A percentile compares a stretch with the other conserved stretches of the same genome.
phyloP scores from a whole-genome alignment of 768 basidiomycete species.

The Lactarius vividus region DNA sequence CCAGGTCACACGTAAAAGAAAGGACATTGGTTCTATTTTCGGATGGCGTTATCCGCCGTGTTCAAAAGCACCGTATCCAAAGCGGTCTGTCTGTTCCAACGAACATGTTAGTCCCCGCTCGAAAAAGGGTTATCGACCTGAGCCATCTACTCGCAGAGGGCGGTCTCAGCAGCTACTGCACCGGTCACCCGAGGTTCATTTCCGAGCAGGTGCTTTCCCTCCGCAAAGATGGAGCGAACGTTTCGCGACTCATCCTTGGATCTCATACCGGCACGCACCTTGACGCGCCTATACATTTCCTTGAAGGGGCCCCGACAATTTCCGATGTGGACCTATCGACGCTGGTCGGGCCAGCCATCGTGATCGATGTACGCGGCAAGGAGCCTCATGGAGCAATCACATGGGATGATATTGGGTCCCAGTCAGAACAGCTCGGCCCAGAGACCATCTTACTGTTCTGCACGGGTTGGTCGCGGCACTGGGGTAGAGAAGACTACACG shows the following conservation, averaged over 20 bases:
- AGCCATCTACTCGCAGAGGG: slow-evolving; percentile 46
- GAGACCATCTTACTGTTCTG: slow-evolving; percentile 53
- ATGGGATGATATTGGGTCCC: slow-evolving; percentile 49
- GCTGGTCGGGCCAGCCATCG: slow-evolving; percentile 53
- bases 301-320: slow-evolving; percentile 53
- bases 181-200: slow-evolving; percentile 51
- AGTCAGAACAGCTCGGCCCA: slow-evolving; percentile 38
- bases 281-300: slow-evolving; percentile 75
- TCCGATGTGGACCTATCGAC: slow-evolving; percentile 54
- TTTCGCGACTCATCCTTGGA: slow-evolving; percentile 53
- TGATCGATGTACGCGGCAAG: slow-evolving; percentile 53
- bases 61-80: slow-evolving; percentile 5
- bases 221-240: slow-evolving; percentile 46
- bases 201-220: slow-evolving; percentile 42
- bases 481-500: slow-evolving; percentile 50
- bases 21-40: slow-evolving; percentile 1
- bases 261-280: slow-evolving; percentile 80
- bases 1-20: not conserved
- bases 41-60: not conserved
- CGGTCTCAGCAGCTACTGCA: slow-evolving; percentile 50
- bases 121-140: slow-evolving; percentile 47
- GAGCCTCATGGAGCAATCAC: slow-evolving; percentile 46
- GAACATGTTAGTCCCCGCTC: slow-evolving; percentile 8
- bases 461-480: slow-evolving; percentile 66
- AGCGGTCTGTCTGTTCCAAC: not conserved